A percentile compares a stretch with the other conserved stretches of the same genome.
phyloP scores from a whole-genome alignment of 345 rosid species.

The Eucalyptus cladocalyx region DNA sequence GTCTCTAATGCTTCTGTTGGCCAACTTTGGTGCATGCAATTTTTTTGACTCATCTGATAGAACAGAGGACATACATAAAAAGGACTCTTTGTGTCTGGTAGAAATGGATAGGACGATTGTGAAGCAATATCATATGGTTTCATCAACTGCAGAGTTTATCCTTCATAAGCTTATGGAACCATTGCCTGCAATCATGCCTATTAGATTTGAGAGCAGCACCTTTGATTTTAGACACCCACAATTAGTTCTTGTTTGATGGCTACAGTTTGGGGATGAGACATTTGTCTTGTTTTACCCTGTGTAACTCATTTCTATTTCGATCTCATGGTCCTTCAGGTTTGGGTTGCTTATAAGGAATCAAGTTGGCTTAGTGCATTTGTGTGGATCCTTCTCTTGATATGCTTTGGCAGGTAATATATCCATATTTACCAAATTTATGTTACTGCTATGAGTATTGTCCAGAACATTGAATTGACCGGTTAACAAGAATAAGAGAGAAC shows the following conservation, averaged over 20 bases:
- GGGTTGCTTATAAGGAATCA: conserved; percentile 83
- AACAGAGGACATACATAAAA: not conserved
- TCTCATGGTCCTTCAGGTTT: conserved; percentile 22
- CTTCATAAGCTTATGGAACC: not conserved
- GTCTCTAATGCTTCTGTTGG: conserved; percentile 5
- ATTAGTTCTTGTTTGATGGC: not conserved
- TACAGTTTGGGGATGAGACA: not conserved
- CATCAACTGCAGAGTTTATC: not conserved
- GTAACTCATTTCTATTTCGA: not conserved
- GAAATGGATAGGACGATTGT: not conserved
- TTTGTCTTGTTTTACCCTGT: not conserved
- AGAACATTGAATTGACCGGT: not conserved
- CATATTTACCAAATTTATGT: not conserved
- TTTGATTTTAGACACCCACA: not conserved
- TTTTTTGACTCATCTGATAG: not conserved
- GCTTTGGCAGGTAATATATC: conserved; percentile 65
- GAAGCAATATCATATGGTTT: not conserved
- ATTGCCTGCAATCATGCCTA: not conserved
- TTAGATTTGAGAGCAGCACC: not conserved
- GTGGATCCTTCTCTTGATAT: conserved; percentile 64
- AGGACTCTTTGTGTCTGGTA: not conserved
- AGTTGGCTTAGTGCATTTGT: conserved; percentile 45
- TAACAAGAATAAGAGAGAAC: not conserved
- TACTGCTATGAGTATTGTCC: not conserved
- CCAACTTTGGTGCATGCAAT: not conserved